phyloP scores from a whole-genome alignment of 352 stramenopile genomes.

The Lagenidium sp. region DNA sequence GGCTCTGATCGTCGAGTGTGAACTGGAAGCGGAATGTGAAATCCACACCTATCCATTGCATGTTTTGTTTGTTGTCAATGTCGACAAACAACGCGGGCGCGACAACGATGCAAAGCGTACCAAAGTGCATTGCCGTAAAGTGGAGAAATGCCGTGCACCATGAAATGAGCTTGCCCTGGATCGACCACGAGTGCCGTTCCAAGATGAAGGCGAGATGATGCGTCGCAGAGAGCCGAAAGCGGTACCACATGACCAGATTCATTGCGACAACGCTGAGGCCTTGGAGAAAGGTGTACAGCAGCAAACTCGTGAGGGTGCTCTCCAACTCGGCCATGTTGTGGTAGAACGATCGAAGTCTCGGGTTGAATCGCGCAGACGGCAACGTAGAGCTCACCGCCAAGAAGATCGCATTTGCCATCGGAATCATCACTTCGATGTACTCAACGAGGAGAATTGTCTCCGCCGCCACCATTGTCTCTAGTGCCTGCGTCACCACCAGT shows the following conservation, averaged over 20 bases:
- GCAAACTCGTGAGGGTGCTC: slow-evolving; percentile 1
- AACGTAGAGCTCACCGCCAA: slow-evolving; percentile 6
- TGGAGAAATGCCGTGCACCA: slow-evolving; percentile 11
- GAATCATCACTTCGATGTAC: slow-evolving; percentile 16
- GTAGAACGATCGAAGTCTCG: slow-evolving; percentile 2
- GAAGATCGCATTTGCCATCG: slow-evolving; percentile 12
- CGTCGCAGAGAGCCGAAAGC: slow-evolving; percentile 10
- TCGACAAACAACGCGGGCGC: neutral
- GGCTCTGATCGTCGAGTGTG: neutral
- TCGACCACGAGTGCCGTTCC: slow-evolving; percentile 8
- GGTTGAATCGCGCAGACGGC: slow-evolving; percentile 6
- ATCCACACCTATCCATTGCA: neutral
- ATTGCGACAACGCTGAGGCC: slow-evolving; percentile 7
- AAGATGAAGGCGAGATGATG: slow-evolving; percentile 16
- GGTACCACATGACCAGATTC: slow-evolving; percentile 11
- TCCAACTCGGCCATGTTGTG: neutral
- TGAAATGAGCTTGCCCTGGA: slow-evolving; percentile 13
- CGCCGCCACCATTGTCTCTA: slow-evolving; percentile 5
- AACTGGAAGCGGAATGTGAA: slow-evolving; percentile 4
- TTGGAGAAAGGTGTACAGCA: slow-evolving; percentile 15
- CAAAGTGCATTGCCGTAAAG: slow-evolving; percentile 7
- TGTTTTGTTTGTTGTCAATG: neutral
- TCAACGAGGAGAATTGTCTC: slow-evolving; percentile 18
- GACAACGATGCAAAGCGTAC: neutral
- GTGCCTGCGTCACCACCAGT: slow-evolving; percentile 7